Percentiles rank a stretch among this genome's conserved stretches.
These are phyloP conservation scores for Trichoderma polysporum DNA, from an alignment of 2,329 filamentous ascomycete genomes.

Conservation along the genomic window DNA sequence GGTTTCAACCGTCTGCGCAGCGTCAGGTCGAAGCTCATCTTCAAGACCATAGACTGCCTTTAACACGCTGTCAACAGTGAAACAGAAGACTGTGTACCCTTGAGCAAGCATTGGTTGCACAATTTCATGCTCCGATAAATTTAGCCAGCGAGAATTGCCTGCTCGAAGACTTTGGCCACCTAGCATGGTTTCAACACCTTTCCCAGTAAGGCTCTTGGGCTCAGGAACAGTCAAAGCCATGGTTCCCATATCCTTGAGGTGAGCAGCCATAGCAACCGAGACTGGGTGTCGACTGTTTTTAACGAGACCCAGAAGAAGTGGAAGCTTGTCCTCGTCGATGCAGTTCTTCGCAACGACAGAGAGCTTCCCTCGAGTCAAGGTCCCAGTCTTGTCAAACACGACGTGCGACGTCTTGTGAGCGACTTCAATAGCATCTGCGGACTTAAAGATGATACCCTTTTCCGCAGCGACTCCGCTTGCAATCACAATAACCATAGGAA, in stretches of 20 bases:
- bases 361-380: constrained; percentile 62
- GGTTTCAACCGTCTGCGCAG: constrained; percentile 34
- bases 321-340: constrained; percentile 9
- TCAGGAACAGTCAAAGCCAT: constrained; percentile 29
- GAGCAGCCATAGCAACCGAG: constrained; percentile 45
- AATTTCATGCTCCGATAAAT: constrained; percentile 30
- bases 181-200: constrained; percentile 43
- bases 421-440: constrained; percentile 61
- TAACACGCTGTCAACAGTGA: constrained; percentile 40
- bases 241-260: constrained; percentile 37
- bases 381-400: constrained; percentile 81
- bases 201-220: constrained; percentile 43
- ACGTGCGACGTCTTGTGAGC: constrained; percentile 63
- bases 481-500: constrained; percentile 77
- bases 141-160: constrained; percentile 53
- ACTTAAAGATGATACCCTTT: constrained; percentile 68
- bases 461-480: constrained; percentile 65
- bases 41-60: constrained; percentile 46
- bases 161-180: constrained; percentile 39
- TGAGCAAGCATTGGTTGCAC: constrained; percentile 38
- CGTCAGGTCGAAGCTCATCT: constrained; percentile 48
- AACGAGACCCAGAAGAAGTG: constrained; percentile 36
- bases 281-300: constrained; percentile 52
- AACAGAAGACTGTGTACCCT: constrained; percentile 48
- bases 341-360: constrained; percentile 34